Evolutionary conservation across 495 filamentous ascomycete genomes (phyloP), one percentile per base, ranked within the genome.

Genomic region (Jackrogersella minutella): DNA sequence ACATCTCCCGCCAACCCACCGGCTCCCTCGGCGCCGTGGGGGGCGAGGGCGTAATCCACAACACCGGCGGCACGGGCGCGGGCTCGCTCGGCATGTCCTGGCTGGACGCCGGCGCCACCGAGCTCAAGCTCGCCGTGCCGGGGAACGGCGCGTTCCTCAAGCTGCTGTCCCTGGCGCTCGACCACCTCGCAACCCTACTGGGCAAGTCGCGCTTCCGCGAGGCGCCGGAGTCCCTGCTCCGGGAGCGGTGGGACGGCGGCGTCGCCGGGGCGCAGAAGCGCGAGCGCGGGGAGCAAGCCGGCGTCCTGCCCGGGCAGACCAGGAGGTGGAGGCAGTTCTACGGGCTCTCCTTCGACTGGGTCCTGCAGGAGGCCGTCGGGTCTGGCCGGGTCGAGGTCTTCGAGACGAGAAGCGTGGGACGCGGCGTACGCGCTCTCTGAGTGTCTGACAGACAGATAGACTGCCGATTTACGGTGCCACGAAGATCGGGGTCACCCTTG

Each of bases 281-380:
- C 62, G 79, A 80, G 2, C 80, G 91, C 53, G 88, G 91, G 0
- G 90, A 92, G 71, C 90, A 86, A 70, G 77, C 78, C 0, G 90
- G 89, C 0, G 78, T 93, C n/a, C 61, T 93, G 17, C 90, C 91
- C 0, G 91, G 89, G 0, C 81, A 86, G 68, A 94, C 92, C 14
- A 88, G 85, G 73, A 93, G 91, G 75, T 97, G 93, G 93, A 90
- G 87, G 72, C 84, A 89, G 5, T 86, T 93, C 61, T 87, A 88
- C 64, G 93, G 93, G 2, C 77, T 95, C 70, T 78, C 76, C 8
- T 96, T 95, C 73, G 86, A 88, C 41, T 96, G 91, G 91, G 82
- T 90, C 9, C 67, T 96, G 13, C 89, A 86, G 34, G 91, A 95
- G 72, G 89, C 90, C 37, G 83, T 93, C 10, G 92, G 92, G 0